These are phyloP conservation scores for Dicorynia guianensis DNA, from an alignment of 306 rosid species.

Conservation along the genomic window DNA sequence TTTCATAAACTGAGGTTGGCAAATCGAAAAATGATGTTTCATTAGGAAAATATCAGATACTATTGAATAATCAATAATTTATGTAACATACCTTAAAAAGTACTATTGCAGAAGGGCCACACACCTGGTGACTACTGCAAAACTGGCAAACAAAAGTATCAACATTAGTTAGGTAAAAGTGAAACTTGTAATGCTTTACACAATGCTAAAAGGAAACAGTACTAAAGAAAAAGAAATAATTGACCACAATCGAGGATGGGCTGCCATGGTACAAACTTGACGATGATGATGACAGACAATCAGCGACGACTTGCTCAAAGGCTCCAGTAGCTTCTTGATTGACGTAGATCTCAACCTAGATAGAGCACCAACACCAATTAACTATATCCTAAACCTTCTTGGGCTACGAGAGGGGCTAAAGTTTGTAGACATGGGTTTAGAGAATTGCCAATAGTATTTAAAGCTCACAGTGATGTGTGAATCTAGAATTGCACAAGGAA, in stretches of 20 bases:
- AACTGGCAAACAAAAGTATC: constrained; percentile 66
- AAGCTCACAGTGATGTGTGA: constrained; percentile 30
- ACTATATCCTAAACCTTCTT: constrained; percentile 64
- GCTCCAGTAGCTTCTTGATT: constrained; percentile 87
- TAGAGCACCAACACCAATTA: constrained; percentile 53
- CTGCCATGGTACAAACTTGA: constrained; percentile 58
- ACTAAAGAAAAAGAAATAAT: constrained; percentile 32
- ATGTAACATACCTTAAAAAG: constrained; percentile 78
- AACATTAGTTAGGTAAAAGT: constrained; percentile 43
- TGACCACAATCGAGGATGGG: constrained; percentile 53
- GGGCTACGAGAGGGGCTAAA: constrained; percentile 77
- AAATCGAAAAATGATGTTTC: constrained; percentile 22
- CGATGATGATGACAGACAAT: constrained; percentile 79
- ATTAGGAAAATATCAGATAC: constrained; percentile 27
- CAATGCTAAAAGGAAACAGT: constrained; percentile 38
- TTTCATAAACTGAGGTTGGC: constrained; percentile 17
- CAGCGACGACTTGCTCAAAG: constrained; percentile 85
- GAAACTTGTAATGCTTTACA: constrained; percentile 13
- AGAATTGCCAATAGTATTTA: constrained; percentile 21
- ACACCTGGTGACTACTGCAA: constrained; percentile 95
- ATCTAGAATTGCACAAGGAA: constrained; percentile 40
- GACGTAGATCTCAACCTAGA: constrained; percentile 88
- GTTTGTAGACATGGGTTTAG: constrained; percentile 68
- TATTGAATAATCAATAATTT: constrained; percentile 28
- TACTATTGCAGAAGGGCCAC: constrained; percentile 93